Conservation (phyloP, 2,329 filamentous ascomycete genomes). For the Epicoccum sorghinum region DNA sequence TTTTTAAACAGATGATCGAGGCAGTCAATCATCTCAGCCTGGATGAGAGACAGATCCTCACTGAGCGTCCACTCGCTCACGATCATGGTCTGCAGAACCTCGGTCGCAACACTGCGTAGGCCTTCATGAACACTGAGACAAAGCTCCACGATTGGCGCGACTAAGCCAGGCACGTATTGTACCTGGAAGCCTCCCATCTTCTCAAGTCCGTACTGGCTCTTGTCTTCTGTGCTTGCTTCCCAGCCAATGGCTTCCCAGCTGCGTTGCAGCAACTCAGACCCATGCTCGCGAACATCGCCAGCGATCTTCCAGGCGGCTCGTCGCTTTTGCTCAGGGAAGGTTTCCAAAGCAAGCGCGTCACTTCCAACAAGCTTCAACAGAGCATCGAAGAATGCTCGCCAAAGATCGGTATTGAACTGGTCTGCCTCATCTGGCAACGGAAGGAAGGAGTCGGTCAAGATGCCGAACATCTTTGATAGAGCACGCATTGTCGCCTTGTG, state of each 20-base stretch:
- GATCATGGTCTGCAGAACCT: conserved; percentile 97
- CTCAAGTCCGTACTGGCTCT: conserved; percentile 74
- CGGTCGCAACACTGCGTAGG: conserved; percentile 84
- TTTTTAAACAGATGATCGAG: conserved; percentile 89
- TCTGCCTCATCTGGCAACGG: conserved; percentile 92
- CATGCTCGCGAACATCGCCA: conserved; percentile 90
- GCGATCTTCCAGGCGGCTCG: conserved; percentile 98
- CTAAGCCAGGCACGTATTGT: conserved; percentile 92
- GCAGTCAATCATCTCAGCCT: conserved; percentile 96
- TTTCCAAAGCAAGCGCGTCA: conserved; percentile 86
- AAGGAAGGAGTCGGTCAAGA: conserved; percentile 82
- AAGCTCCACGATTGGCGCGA: conserved; percentile 89
- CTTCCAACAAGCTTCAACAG: conserved; percentile 89
- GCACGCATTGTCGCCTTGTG: conserved; percentile 88
- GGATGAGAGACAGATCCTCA: conserved; percentile 86
- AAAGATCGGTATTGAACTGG: conserved; percentile 88
- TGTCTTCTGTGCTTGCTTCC: conserved; percentile 85
- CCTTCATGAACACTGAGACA: conserved; percentile 96
- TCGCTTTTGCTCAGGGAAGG: conserved; percentile 95
- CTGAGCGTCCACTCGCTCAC: conserved; percentile 97
- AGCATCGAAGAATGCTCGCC: conserved; percentile 91
- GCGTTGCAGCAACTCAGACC: conserved; percentile 80
- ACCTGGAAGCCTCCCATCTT: conserved; percentile 97
- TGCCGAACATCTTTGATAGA: conserved; percentile 78
- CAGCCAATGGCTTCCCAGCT: conserved; percentile 97